phyloP scores from a whole-genome alignment of 306 rosid genomes.

The Fagus crenata region DNA sequence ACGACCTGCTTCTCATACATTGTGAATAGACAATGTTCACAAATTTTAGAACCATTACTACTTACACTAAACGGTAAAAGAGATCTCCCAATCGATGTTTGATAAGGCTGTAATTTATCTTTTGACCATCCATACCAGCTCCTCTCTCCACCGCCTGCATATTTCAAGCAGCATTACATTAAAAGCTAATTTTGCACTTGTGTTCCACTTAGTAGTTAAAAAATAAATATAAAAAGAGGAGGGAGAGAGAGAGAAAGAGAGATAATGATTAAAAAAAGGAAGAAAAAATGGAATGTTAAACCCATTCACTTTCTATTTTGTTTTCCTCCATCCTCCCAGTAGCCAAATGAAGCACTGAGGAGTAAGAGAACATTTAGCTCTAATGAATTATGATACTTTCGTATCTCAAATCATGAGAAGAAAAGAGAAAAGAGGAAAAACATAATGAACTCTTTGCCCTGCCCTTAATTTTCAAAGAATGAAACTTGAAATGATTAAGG shows the following conservation, averaged over 20 bases:
- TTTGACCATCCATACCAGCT: slow-evolving; percentile 97
- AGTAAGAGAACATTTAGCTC: too few relatives aligned
- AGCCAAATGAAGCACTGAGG: neutral
- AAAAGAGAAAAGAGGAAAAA: neutral
- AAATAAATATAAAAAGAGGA: too few relatives aligned
- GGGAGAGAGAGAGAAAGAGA: neutral
- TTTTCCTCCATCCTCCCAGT: neutral
- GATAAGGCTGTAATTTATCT: slow-evolving; percentile 74
- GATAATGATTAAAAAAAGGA: neutral
- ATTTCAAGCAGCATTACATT: slow-evolving; percentile 11
- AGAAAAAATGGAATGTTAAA: neutral
- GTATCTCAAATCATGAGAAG: neutral
- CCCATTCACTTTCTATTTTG: neutral
- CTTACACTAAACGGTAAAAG: slow-evolving; percentile 96
- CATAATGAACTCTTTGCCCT: neutral
- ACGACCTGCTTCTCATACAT: slow-evolving; percentile 22
- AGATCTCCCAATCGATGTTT: slow-evolving; percentile 99
- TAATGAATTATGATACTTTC: neutral
- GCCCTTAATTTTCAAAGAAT: slow-evolving; percentile 1
- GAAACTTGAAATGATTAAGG: neutral
- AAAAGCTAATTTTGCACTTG: neutral
- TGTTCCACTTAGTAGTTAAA: neutral
- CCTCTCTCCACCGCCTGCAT: slow-evolving; percentile 94
- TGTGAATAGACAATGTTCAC: slow-evolving; percentile 11
- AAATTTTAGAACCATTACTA: slow-evolving; percentile 9